Evolutionary conservation across 1,284 basidiomycete genomes (phyloP), one percentile per base, ranked within the genome.

Genomic region (Afroboletus lepidellus): DNA sequence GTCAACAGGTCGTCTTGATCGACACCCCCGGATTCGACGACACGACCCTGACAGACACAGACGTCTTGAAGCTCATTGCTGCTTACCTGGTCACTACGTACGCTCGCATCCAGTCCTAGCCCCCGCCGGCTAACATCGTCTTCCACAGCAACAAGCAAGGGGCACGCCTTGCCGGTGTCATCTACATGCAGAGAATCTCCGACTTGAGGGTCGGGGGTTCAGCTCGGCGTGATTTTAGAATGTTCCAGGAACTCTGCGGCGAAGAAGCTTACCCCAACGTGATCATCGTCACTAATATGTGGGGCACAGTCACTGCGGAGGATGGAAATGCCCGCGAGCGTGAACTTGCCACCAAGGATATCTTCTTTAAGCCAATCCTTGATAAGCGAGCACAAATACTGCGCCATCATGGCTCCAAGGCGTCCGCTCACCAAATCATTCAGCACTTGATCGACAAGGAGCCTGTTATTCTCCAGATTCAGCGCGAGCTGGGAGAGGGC

Each of bases 181-280:
- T 82, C 32, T 82, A 81, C 57, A 69, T 80, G 66, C 80, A 82
- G 51, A 69, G 77, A 5, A 82, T 82, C 51, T 74, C 77, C 29
- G 80, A 81, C 62, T 59, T 72, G 62, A 73, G 75, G 47, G 70
- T 82, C 55, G 76, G 75, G 37, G 78, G 79, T 16, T 74, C 76
- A 21, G 75, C 77, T 21, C 66, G 69, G n/a, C 74, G 76, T 33
- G 80, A 77, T 60, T 76, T 81, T 52, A 68, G 68, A 49, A 73
- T 80, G 68, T 79, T 81, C 66, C 68, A 76, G 36, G 72, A 72
- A 57, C 69, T 82, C 20, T 82, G 80, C 52, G 80, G 80, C 5
- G 75, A 78, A 50, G 65, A 66, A 6, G 72, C 77, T 0, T 70
- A 82, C 46, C 63, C 69, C 30, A 79, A 76, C 52, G 77, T 81